These are phyloP conservation scores for Hippophae gyantsensis DNA, from an alignment of 306 rosid genomes.

Conservation along the genomic window DNA sequence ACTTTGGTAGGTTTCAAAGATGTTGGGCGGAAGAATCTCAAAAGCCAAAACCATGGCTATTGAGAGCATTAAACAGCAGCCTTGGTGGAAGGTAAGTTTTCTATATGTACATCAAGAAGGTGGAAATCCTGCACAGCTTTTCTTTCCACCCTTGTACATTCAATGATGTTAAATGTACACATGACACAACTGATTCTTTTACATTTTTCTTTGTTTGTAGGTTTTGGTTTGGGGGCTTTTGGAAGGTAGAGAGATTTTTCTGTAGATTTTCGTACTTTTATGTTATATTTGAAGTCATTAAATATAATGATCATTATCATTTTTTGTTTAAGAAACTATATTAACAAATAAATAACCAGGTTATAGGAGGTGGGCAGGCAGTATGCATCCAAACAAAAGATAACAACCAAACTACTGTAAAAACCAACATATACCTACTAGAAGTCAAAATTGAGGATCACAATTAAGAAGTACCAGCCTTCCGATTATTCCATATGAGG, in stretches of 20 bases:
- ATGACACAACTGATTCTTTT: conserved; percentile 14
- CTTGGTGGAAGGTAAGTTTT: conserved; percentile 72
- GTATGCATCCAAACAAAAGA: no score
- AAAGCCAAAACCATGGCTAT: conserved; percentile 86
- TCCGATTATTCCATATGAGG: no score
- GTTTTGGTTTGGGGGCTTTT: conserved; percentile 98
- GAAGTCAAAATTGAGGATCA: no score
- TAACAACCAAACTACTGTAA: no score
- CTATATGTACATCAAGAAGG: conserved; percentile 16
- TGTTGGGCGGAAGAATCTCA: conserved; percentile 68
- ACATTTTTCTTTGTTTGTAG: conserved; percentile 28
- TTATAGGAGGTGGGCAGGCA: no score
- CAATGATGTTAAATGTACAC: conserved; percentile 10
- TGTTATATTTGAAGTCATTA: background rate
- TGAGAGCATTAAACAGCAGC: conserved; percentile 74
- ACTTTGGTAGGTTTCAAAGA: conserved; percentile 57
- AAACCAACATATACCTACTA: no score
- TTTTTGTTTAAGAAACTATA: no score
- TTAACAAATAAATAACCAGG: no score
- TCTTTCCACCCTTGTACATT: background rate
- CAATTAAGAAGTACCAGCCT: no score
- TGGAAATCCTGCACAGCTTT: background rate
- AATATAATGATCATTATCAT: no score
- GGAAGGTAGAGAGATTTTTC: conserved; percentile 50
- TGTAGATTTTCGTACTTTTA: background rate